These are phyloP conservation scores for Neurospora terricola DNA, from an alignment of 495 filamentous ascomycete species.

Conservation along the genomic window DNA sequence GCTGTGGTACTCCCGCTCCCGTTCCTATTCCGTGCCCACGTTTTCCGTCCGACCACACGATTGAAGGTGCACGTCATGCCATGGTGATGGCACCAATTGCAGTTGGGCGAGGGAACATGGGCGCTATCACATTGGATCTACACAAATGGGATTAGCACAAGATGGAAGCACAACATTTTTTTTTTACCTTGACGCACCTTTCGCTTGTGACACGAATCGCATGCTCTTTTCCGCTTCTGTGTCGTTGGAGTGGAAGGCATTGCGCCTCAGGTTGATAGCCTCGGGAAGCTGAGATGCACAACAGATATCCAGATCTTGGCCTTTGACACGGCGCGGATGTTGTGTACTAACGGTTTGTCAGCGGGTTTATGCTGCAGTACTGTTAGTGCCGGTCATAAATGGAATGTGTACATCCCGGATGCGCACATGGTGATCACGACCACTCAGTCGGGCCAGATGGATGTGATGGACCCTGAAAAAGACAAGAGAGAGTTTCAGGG, in stretches of 20 bases:
- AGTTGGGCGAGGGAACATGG: conserved; percentile 19
- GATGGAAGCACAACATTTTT: neutral
- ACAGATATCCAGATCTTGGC: neutral
- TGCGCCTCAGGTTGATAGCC: neutral
- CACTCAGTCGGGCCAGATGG: neutral
- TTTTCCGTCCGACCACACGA: conserved; percentile 27
- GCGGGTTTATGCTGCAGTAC: neutral
- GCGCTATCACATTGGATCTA: conserved; percentile 45
- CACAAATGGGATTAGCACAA: neutral
- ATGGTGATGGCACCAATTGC: conserved; percentile 47
- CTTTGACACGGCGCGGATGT: neutral
- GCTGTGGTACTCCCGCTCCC: conserved; percentile 16
- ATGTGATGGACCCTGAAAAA: neutral
- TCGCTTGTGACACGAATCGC: conserved; percentile 40
- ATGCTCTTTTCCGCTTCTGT: conserved; percentile 27
- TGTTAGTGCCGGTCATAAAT: neutral
- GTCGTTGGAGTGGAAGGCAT: neutral
- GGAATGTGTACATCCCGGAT: neutral
- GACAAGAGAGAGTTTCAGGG: neutral
- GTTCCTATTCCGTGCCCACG: conserved; percentile 7
- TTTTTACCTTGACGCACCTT: conserved; percentile 30
- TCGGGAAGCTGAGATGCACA: neutral
- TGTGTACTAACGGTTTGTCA: neutral
- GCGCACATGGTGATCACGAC: neutral
- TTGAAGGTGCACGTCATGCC: conserved; percentile 39